These are phyloP conservation scores for Adiantum capillusveneris DNA, from an alignment of 75 land plant genomes.

Conservation along the genomic window DNA sequence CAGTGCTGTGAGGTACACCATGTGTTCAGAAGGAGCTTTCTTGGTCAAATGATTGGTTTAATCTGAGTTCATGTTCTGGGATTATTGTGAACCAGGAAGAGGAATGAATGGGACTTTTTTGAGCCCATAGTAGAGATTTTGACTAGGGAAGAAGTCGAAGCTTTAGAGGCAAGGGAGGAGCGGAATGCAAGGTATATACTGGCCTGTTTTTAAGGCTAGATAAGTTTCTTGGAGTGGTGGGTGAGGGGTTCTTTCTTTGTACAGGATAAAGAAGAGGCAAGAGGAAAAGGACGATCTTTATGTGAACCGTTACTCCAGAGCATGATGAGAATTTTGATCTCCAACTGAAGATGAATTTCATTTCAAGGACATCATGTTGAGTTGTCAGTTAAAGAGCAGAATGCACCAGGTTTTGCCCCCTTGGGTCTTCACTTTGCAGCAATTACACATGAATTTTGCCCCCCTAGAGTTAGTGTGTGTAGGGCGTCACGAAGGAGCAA, in stretches of 20 bases:
- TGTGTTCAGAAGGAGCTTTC: no score
- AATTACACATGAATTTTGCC: no score
- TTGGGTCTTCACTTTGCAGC: no score
- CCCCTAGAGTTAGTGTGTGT: no score
- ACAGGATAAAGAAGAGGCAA: conserved; percentile 18
- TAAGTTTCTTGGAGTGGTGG: not conserved
- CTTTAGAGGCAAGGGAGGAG: conserved; percentile 79
- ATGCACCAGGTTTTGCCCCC: no score
- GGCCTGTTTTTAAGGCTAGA: not conserved
- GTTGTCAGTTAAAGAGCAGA: no score
- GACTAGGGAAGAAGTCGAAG: conserved; percentile 70
- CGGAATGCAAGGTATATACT: conserved; percentile 59
- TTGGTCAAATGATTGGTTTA: no score
- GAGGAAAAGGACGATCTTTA: conserved; percentile 20
- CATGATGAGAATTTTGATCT: no score
- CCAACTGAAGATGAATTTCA: no score
- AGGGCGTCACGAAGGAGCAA: no score
- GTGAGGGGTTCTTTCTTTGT: not conserved
- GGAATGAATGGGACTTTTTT: conserved; percentile 79
- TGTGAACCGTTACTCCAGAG: not conserved
- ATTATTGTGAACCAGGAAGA: conserved; percentile 38
- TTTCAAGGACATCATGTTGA: no score
- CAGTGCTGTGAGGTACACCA: conserved; percentile 63
- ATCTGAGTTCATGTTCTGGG: no score
- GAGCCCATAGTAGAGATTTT: conserved; percentile 79